phyloP scores from a whole-genome alignment of 2,329 filamentous ascomycete genomes.

The Monosporascus sp. region DNA sequence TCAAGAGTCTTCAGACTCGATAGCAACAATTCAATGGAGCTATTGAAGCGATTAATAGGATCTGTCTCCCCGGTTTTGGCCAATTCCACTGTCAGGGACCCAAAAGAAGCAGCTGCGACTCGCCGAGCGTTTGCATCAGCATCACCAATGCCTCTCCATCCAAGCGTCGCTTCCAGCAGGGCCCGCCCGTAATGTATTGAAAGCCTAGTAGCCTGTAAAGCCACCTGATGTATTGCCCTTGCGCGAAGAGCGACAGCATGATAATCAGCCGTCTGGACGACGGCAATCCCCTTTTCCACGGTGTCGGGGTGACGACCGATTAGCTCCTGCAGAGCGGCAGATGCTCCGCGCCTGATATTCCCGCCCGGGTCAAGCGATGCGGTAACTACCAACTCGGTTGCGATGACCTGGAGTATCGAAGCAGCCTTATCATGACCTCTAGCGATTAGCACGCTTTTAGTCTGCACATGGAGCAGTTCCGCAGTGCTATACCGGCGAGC shows the following conservation, averaged over 20 bases:
- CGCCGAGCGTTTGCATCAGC: conserved; percentile 69
- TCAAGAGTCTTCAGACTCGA: conserved; percentile 41
- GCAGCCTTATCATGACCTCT: conserved; percentile 30
- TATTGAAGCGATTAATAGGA: conserved; percentile 24
- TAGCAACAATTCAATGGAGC: conserved; percentile 38
- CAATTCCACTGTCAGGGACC: conserved; percentile 45
- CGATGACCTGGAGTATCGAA: conserved; percentile 69
- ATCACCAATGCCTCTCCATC: conserved; percentile 86
- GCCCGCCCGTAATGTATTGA: conserved; percentile 64
- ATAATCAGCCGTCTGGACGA: conserved; percentile 90
- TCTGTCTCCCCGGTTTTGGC: conserved; percentile 19
- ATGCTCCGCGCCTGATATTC: conserved; percentile 88
- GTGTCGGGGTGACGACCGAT: conserved; percentile 89
- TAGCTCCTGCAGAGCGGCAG: conserved; percentile 88
- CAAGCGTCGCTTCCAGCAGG: conserved; percentile 64
- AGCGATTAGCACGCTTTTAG: conserved; percentile 37
- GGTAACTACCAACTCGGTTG: conserved; percentile 72
- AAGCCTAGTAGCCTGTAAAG: conserved; percentile 62
- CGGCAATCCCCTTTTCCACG: conserved; percentile 71
- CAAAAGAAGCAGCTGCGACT: conserved; percentile 65
- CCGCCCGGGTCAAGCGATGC: conserved; percentile 85
- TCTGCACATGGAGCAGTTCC: conserved; percentile 64
- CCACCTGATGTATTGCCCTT: conserved; percentile 74
- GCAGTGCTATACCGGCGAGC: conserved; percentile 78
- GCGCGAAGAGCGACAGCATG: conserved; percentile 85